phyloP scores from a whole-genome alignment of 257 asterid genomes.

The Eustoma russellianum region DNA sequence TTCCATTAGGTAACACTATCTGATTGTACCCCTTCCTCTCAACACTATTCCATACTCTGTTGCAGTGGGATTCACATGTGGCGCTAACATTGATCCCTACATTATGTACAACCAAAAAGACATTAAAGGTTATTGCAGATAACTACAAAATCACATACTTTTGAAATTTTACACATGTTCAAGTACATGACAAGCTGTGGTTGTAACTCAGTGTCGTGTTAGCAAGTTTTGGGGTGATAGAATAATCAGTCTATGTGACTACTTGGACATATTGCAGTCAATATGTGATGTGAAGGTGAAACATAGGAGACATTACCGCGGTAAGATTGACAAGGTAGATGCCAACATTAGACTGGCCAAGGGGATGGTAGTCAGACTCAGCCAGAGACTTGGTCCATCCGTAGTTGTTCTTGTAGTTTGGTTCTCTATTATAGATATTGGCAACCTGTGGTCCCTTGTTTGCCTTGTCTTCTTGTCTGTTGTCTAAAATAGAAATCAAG shows the following conservation, averaged over 20 bases:
- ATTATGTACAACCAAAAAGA: too few species aligned
- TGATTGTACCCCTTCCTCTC: slow-evolving; percentile 55
- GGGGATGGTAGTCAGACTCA: slow-evolving; percentile 52
- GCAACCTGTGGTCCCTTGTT: slow-evolving; percentile 47
- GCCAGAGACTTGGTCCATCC: slow-evolving; percentile 74
- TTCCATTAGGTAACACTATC: slow-evolving; percentile 66
- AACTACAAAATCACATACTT: too few species aligned
- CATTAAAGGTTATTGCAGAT: too few species aligned
- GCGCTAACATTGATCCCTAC: slow-evolving; percentile 96
- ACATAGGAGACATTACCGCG: slow-evolving; percentile 32
- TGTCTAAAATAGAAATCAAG: slow-evolving; percentile 24
- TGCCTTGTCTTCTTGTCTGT: slow-evolving; percentile 19
- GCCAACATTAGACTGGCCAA: slow-evolving; percentile 39
- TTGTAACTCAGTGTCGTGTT: neutral
- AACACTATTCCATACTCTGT: slow-evolving; percentile 64
- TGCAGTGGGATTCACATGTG: slow-evolving; percentile 76
- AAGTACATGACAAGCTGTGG: neutral
- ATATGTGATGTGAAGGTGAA: neutral
- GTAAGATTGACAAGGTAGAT: slow-evolving; percentile 67
- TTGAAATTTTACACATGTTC: too few species aligned
- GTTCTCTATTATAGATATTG: slow-evolving; percentile 42
- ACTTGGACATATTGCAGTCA: neutral
- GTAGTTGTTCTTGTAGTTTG: slow-evolving; percentile 56
- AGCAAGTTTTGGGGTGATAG: too few species aligned
- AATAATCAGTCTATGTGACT: too few species aligned